Percentiles rank a stretch among this genome's conserved stretches.
Evolutionary conservation across 768 basidiomycete species (phyloP).

Genomic region (Strobilomyces confusus): DNA sequence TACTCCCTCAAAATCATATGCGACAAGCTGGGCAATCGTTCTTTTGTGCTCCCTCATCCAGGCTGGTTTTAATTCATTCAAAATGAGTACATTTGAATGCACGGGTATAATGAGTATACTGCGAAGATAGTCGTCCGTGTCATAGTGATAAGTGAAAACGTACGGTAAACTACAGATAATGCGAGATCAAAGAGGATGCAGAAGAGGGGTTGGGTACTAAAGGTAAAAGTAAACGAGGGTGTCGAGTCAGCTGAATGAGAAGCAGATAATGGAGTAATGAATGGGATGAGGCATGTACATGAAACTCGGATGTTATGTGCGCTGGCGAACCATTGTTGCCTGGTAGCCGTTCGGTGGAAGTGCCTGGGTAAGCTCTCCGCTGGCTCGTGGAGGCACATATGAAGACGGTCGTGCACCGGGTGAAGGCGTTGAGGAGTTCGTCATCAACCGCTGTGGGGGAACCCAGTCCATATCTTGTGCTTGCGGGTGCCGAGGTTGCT

Average conservation of each 20-base stretch:
- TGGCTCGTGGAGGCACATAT: slow-evolving; percentile 43
- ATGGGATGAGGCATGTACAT: slow-evolving; percentile 5
- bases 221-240: slow-evolving; percentile 23
- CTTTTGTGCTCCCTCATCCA: slow-evolving; percentile 6
- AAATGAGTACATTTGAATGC: slow-evolving; percentile 39
- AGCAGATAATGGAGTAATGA: slow-evolving; percentile 23
- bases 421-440: slow-evolving; percentile 30
- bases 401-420: slow-evolving; percentile 49
- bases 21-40: slow-evolving; percentile 1
- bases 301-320: slow-evolving; percentile 34
- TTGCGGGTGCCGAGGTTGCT: slow-evolving; percentile 37
- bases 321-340: slow-evolving; percentile 45
- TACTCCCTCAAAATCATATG: too few relatives aligned
- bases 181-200: slow-evolving; percentile 39
- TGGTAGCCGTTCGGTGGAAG: slow-evolving; percentile 44
- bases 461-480: slow-evolving; percentile 44
- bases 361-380: slow-evolving; percentile 39
- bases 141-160: slow-evolving; percentile 44
- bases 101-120: slow-evolving; percentile 58
- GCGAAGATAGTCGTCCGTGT: slow-evolving; percentile 59
- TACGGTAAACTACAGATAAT: slow-evolving; percentile 63
- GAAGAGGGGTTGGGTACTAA: slow-evolving; percentile 25
- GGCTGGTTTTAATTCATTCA: slow-evolving; percentile 26
- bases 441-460: slow-evolving; percentile 36
- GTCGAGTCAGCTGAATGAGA: slow-evolving; percentile 23